phyloP scores from a whole-genome alignment of 2,329 filamentous ascomycete species.

The Clarireedia homoeocarpa region DNA sequence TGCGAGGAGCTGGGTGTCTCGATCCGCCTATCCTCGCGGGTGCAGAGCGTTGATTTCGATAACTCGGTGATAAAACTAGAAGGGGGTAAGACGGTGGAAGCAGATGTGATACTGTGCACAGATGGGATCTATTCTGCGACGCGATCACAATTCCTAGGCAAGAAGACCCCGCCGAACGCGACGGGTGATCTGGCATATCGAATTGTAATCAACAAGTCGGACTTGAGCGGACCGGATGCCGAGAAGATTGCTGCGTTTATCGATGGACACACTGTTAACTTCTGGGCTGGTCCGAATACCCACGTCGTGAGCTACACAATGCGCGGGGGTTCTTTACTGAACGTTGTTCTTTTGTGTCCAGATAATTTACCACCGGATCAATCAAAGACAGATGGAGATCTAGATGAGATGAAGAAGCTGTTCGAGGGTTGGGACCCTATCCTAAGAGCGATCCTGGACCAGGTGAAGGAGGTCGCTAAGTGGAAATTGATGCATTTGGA shows the following conservation, averaged over 20 bases:
- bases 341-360: conserved; percentile 57
- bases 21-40: conserved; percentile 33
- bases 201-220: conserved; percentile 44
- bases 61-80: conserved; percentile 16
- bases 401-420: conserved; percentile 52
- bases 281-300: conserved; percentile 40
- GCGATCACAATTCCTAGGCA: conserved; percentile 40
- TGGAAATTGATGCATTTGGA: conserved; percentile 57
- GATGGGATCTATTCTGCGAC: conserved; percentile 58
- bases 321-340: conserved; percentile 50
- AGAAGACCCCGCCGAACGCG: conserved; percentile 41
- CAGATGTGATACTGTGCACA: conserved; percentile 53
- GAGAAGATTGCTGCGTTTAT: conserved; percentile 39
- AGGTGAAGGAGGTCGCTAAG: conserved; percentile 54
- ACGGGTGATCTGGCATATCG: conserved; percentile 61
- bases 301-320: conserved; percentile 54
- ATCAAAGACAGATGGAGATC: conserved; percentile 41
- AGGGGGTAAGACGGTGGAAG: conserved; percentile 30
- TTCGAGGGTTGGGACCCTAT: conserved; percentile 61
- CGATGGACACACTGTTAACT: conserved; percentile 37
- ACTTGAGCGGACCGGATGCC: conserved; percentile 36
- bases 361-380: conserved; percentile 52
- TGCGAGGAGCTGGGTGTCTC: conserved; percentile 33
- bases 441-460: conserved; percentile 34
- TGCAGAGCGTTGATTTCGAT: conserved; percentile 24